Base-by-base conservation (phyloP, 305 asterid genomes). In the Fraxinus platypoda region DNA sequence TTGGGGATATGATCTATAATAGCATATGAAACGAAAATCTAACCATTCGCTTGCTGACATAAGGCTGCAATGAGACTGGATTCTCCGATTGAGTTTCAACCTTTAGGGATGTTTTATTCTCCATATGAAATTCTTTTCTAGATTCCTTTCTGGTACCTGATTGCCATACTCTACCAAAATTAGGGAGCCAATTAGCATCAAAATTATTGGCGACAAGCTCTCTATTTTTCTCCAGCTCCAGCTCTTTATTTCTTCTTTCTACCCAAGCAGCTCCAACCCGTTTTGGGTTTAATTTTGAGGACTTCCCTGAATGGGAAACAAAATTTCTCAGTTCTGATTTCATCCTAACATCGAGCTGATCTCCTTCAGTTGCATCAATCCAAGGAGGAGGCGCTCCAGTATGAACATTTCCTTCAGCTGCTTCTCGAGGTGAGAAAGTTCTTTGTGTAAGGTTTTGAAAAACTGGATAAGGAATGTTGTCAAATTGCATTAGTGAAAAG, bases 231-330 rank as follows among this genome's bases (percentile, higher is more conserved):
- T 37, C 12, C 43, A 37, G 11, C 86, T 94, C 97, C 90, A 93
- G 84, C 90, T 95, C 98, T 46, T 87, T 88, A 85, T 89, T 93
- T 90, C 97, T 92, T 88, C 91, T 91, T 90, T 95, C 98, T 41
- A 97, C 98, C 98, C 97, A 94, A 83, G 99, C 97, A 86, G 98
- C 98, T 87, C 99, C 99, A 83, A 95, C 95, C 74, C 97, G 91
- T 87, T 92, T 95, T 3, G 95, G 98, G 86, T 95, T 95, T 90
- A 94, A 72, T 87, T 91, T 94, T 70, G 95, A 89, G 46, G 90
- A 82, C 84, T 90, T 93, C n/a, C 66, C 84, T 75, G 83, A 76
- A 76, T 86, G 83, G 81, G 90, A 73, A 52, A 31, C 38, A 76
- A 31, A 41, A 49, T 81, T 78, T 74, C 82, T 38, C 21, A 7